A percentile compares a stretch with the other conserved stretches of the same genome.
Conservation (phyloP, 371 early-diverging fungal genomes). For the Circinella umbellata region DNA sequence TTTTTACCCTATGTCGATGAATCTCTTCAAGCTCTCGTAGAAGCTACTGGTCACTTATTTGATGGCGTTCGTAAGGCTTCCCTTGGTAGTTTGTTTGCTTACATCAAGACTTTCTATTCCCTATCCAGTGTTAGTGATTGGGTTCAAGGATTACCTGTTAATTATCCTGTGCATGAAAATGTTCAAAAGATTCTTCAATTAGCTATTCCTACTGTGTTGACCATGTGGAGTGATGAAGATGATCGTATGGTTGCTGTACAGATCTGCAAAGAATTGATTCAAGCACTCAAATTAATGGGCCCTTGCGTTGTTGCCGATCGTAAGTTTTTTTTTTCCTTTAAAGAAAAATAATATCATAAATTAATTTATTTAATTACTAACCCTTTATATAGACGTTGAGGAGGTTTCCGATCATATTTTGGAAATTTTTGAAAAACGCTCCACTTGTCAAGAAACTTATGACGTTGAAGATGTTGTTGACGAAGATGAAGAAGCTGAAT, state of each 20-base stretch:
- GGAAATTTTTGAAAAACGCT: constrained; percentile 77
- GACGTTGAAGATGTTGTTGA: constrained; percentile 68
- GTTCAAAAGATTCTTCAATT: constrained; percentile 67
- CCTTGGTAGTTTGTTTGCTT: constrained; percentile 67
- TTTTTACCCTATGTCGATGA: constrained; percentile 86
- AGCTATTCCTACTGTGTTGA: constrained; percentile 69
- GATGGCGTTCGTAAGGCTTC: constrained; percentile 85
- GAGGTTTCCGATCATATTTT: constrained; percentile 59
- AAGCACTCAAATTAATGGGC: constrained; percentile 75
- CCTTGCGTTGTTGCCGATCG: constrained; percentile 77
- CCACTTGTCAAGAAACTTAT: constrained; percentile 77
- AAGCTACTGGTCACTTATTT: constrained; percentile 69
- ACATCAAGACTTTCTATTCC: constrained; percentile 72
- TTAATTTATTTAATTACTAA: not conserved
- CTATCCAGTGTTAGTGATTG: constrained; percentile 67
- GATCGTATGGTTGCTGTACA: constrained; percentile 78
- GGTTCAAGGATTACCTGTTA: constrained; percentile 70
- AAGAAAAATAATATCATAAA: too few species aligned
- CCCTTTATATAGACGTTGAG: constrained; percentile 37
- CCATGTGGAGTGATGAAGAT: constrained; percentile 83
- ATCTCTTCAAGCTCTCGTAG: constrained; percentile 62
- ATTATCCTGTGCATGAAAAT: constrained; percentile 70
- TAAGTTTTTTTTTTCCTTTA: constrained; percentile 31
- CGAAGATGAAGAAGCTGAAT: constrained; percentile 84
- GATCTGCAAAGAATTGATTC: constrained; percentile 75